These are phyloP conservation scores for Davidsoniella virescens DNA, from an alignment of 2,329 filamentous ascomycete species.

Conservation along the genomic window DNA sequence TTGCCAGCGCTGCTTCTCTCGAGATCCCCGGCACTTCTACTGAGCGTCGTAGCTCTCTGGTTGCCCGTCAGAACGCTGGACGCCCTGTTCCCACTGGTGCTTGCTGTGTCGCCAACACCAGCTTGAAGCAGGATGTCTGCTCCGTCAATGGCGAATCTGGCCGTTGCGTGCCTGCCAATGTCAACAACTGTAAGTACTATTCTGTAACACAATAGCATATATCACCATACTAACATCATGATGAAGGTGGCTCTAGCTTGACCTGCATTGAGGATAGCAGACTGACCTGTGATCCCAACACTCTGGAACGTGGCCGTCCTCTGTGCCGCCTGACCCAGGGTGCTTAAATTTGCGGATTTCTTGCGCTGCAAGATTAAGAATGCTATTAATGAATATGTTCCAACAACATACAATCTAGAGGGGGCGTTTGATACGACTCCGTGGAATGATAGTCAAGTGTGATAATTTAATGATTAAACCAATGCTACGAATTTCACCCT, in stretches of 20 bases:
- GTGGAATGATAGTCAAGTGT: too few relatives aligned
- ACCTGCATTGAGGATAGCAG: constrained; percentile 19
- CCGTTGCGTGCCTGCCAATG: constrained; percentile 20
- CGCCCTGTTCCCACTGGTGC: constrained; percentile 21
- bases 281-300: constrained; percentile 18
- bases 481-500: too few relatives aligned
- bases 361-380: too few relatives aligned
- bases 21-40: constrained; percentile 12
- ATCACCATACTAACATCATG: neutral
- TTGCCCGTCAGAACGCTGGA: constrained; percentile 21
- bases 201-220: neutral
- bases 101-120: constrained; percentile 22
- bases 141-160: constrained; percentile 20
- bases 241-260: constrained; percentile 15
- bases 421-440: too few relatives aligned
- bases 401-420: too few relatives aligned
- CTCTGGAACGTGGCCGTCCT: constrained; percentile 18
- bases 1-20: constrained; percentile 13
- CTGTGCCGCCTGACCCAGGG: constrained; percentile 17
- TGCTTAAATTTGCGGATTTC: neutral
- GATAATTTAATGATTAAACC: too few relatives aligned
- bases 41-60: constrained; percentile 15
- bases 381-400: too few relatives aligned
- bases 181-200: constrained; percentile 21
- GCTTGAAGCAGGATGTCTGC: constrained; percentile 24